A percentile compares a stretch with the other conserved stretches of the same genome.
Evolutionary conservation across 2,329 filamentous ascomycete species (phyloP).

Genomic region (Karstenula rhodostoma): DNA sequence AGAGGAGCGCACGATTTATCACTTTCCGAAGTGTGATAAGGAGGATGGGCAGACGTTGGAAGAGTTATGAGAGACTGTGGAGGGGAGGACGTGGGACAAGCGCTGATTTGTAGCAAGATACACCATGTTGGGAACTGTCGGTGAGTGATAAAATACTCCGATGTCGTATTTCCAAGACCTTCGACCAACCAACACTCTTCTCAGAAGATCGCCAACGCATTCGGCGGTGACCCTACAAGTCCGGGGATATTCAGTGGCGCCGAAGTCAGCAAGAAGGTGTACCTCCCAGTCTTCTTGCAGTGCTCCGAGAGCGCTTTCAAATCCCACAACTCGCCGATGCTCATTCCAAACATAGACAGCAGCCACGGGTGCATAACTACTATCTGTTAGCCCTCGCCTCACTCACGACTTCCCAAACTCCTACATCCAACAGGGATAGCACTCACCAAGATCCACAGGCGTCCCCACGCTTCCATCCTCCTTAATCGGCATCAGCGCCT

Average conservation of each 20-base stretch:
- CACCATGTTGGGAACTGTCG: too few relatives aligned
- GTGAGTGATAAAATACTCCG: too few relatives aligned
- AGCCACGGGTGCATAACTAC: constrained; percentile 31
- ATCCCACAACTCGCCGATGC: constrained; percentile 45
- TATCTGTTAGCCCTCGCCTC: neutral
- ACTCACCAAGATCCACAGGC: constrained; percentile 13
- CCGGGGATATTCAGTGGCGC: constrained; percentile 59
- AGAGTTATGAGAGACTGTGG: constrained; percentile 12
- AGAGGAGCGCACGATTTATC: neutral
- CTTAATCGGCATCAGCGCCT: constrained; percentile 55
- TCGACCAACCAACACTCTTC: neutral
- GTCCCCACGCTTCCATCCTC: constrained; percentile 16
- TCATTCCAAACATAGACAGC: constrained; percentile 37
- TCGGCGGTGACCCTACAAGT: constrained; percentile 25
- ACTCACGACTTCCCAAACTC: too few relatives aligned
- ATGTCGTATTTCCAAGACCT: too few relatives aligned
- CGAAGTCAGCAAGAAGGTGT: constrained; percentile 60
- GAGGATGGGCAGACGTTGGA: constrained; percentile 13
- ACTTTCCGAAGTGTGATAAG: constrained; percentile 9
- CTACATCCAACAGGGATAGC: too few relatives aligned
- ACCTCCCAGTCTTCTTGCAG: constrained; percentile 38
- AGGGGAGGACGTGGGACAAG: constrained; percentile 5
- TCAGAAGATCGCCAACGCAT: constrained; percentile 26
- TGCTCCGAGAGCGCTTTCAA: constrained; percentile 38
- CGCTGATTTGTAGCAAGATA: too few relatives aligned